Evolutionary conservation across 2,329 filamentous ascomycete species (phyloP).

Genomic region (Metarhizium rileyi): DNA sequence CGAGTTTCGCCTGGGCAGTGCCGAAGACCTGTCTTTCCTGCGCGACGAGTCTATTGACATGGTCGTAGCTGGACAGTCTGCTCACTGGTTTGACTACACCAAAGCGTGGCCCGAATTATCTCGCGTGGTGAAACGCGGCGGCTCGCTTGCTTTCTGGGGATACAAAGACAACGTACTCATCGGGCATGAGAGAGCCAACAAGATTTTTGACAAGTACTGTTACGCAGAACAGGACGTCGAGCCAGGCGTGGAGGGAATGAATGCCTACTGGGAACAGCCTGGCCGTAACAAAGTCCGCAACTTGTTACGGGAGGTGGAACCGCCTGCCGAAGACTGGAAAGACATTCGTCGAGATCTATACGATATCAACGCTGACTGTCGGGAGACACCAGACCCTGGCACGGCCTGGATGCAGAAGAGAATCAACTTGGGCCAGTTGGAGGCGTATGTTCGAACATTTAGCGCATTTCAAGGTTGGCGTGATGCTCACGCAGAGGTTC

Average conservation of each 20-base stretch:
- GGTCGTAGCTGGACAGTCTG: slow-evolving; percentile 43
- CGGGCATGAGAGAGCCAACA: slow-evolving; percentile 39
- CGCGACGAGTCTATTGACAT: slow-evolving; percentile 40
- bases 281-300: slow-evolving; percentile 45
- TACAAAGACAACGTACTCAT: slow-evolving; percentile 56
- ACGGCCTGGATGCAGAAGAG: slow-evolving; percentile 41
- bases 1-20: slow-evolving; percentile 36
- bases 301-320: slow-evolving; percentile 39
- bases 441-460: slow-evolving; percentile 53
- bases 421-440: slow-evolving; percentile 46
- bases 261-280: slow-evolving; percentile 51
- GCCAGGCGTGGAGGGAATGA: slow-evolving; percentile 39
- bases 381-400: slow-evolving; percentile 21
- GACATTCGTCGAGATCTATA: slow-evolving; percentile 45
- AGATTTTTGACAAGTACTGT: slow-evolving; percentile 43
- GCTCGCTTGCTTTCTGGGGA: slow-evolving; percentile 55
- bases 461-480: slow-evolving; percentile 50
- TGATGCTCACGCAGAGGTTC: slow-evolving; percentile 40
- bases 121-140: slow-evolving; percentile 42
- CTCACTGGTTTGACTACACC: slow-evolving; percentile 56
- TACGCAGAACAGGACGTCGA: slow-evolving; percentile 39
- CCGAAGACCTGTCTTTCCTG: slow-evolving; percentile 45
- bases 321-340: slow-evolving; percentile 41
- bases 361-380: slow-evolving; percentile 38
- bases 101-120: slow-evolving; percentile 45